Percentiles rank a stretch among this genome's conserved stretches.
phyloP scores from a whole-genome alignment of 2,329 filamentous ascomycete species.

The Claviceps purpurea region DNA sequence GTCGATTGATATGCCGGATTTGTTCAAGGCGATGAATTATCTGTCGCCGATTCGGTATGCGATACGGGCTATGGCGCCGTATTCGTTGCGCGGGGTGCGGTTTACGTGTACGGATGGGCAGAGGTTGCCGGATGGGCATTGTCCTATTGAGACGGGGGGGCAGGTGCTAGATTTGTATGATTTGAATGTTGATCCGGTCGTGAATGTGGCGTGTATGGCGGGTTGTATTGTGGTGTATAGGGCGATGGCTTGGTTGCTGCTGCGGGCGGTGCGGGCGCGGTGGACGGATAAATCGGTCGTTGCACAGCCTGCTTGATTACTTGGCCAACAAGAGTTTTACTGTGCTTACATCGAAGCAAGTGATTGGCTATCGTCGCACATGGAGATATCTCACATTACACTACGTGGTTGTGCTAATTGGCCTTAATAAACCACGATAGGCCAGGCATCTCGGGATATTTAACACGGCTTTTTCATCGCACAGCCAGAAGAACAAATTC shows the following conservation, averaged over 20 bases:
- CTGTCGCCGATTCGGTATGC: constrained; percentile 59
- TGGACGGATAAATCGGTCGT: constrained; percentile 30
- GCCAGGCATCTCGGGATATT: no score
- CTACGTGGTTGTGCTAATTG: no score
- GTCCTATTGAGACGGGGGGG: constrained; percentile 51
- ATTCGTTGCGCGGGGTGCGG: constrained; percentile 42
- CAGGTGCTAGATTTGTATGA: constrained; percentile 56
- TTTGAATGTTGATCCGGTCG: constrained; percentile 45
- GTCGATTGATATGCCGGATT: constrained; percentile 52
- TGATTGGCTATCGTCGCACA: no score
- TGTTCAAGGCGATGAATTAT: constrained; percentile 58
- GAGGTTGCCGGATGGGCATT: constrained; percentile 43
- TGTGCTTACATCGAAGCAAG: no score
- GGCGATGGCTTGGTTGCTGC: constrained; percentile 44
- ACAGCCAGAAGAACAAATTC: no score
- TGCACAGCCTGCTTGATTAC: no score
- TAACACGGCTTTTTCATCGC: no score
- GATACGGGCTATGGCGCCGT: constrained; percentile 52
- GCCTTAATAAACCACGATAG: no score
- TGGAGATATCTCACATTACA: no score
- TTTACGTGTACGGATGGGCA: constrained; percentile 54
- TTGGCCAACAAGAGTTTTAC: no score
- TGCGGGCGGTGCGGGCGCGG: constrained; percentile 40
- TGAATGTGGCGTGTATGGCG: constrained; percentile 50
- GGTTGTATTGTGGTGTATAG: constrained; percentile 53